Base-by-base conservation (phyloP, 768 basidiomycete species). In the Russula brevipes region DNA sequence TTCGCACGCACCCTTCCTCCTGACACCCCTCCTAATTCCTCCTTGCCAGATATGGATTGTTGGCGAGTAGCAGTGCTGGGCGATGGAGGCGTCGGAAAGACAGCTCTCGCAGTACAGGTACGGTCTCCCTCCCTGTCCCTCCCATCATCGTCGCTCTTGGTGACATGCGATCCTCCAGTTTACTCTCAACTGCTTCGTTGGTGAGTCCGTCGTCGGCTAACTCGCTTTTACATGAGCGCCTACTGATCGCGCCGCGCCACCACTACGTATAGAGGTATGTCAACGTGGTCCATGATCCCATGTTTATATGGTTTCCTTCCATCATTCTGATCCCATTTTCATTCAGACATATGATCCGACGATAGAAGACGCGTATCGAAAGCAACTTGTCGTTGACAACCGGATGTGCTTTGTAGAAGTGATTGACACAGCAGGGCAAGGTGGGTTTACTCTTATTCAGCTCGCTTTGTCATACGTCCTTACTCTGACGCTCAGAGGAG, bases 71-170 rank as follows among this genome's bases (percentile, higher is more conserved):
- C 94, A 66, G 92, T 97, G 69, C 83, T 97, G 63, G 94, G 94
- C 68, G 94, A 98, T 78, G 94, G 94, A 77, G 94, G 94, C 78
- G 94, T 98, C 53, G 94, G 94, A 61, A 98, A 98, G 81, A 97
- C 94, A 63, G 94, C 94, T 44, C 76, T 98, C 71, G 94, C 94
- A 68, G 94, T 97, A 51, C 94, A 97, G 82, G 94, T 91, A 70
- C 64, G 88, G 24, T 78, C n/a, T 33, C 24, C n/a, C 47, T 53
- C 44, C 41, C 57, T 46, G 30, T 31, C 44, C 30, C 49, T 42
- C 30, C 35, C 31, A 53, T 19, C 16, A 42, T 31, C 59, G 54
- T 55, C 24, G 51, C 59, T 44, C 49, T 24, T 53, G 24, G 39
- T 69, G 42, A 53, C 54, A 19, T 42, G 46, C 60, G 55, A 5